A percentile compares a stretch with the other conserved stretches of the same genome.
Evolutionary conservation across 2,329 filamentous ascomycete species (phyloP).

Genomic region (Drechslerella stenobrocha): DNA sequence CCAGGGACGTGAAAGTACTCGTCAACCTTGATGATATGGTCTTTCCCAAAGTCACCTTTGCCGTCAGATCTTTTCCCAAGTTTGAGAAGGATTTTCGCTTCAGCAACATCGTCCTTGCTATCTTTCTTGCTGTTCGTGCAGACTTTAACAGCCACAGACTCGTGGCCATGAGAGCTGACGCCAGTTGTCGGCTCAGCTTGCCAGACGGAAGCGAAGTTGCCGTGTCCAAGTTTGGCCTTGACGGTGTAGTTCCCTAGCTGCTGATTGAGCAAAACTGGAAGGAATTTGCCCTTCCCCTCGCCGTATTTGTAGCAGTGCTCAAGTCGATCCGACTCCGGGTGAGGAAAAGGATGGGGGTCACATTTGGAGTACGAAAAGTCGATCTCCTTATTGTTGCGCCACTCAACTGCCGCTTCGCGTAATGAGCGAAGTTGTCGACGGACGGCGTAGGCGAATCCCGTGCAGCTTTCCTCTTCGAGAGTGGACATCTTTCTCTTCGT

Average conservation of each 20-base stretch:
- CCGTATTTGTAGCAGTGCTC: slow-evolving; percentile 47
- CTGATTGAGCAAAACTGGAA: slow-evolving; percentile 35
- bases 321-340: slow-evolving; percentile 38
- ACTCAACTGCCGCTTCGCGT: slow-evolving; percentile 18
- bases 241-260: slow-evolving; percentile 34
- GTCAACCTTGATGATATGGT: slow-evolving; percentile 31
- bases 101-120: slow-evolving; percentile 32
- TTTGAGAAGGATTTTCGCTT: slow-evolving; percentile 33
- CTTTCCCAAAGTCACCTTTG: slow-evolving; percentile 35
- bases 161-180: slow-evolving; percentile 16
- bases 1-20: slow-evolving; percentile 34
- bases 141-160: slow-evolving; percentile 41
- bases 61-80: slow-evolving; percentile 28
- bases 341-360: slow-evolving; percentile 40
- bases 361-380: slow-evolving; percentile 32
- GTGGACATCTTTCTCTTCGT: slow-evolving; percentile 21
- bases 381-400: slow-evolving; percentile 32
- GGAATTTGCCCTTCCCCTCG: slow-evolving; percentile 39
- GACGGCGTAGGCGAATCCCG: slow-evolving; percentile 22
- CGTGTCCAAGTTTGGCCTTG: slow-evolving; percentile 45
- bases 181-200: slow-evolving; percentile 27
- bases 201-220: slow-evolving; percentile 44
- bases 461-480: slow-evolving; percentile 32
- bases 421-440: slow-evolving; percentile 32
- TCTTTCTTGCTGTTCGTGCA: slow-evolving; percentile 48